Percentiles rank a stretch among this genome's conserved stretches.
Evolutionary conservation across 352 stramenopile genomes (phyloP).

Genomic region (Phytophthora pluvialis): DNA sequence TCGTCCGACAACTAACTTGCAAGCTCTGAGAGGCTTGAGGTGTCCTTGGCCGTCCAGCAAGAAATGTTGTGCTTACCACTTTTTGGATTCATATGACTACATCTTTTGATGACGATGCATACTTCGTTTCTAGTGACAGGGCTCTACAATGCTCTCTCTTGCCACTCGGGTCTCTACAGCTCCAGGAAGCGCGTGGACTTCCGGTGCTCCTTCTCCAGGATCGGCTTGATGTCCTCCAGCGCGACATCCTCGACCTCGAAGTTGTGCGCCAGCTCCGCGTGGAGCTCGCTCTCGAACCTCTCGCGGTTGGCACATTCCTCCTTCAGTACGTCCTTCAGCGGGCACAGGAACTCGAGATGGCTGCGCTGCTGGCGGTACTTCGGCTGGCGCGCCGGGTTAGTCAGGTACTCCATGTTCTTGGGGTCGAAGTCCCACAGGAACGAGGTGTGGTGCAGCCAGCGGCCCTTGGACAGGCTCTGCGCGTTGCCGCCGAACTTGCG

Average conservation of each 20-base stretch:
- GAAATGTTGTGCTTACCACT: constrained; percentile 21
- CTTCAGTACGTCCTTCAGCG: constrained; percentile 81
- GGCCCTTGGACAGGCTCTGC: constrained; percentile 94
- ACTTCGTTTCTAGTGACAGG: constrained; percentile 2
- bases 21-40: neutral
- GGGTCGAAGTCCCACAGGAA: constrained; percentile 97
- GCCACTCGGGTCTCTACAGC: constrained; percentile 36
- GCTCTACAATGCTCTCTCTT: constrained; percentile 12
- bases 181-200: constrained; percentile 70
- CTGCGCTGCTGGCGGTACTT: constrained; percentile 93
- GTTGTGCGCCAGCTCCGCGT: constrained; percentile 53
- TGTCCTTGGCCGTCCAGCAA: constrained; percentile 11
- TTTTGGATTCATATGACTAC: constrained; percentile 28
- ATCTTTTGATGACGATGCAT: constrained; percentile 35
- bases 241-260: constrained; percentile 68
- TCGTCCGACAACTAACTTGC: constrained; percentile 76
- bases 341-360: constrained; percentile 94
- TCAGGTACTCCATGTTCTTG: constrained; percentile 95
- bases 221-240: constrained; percentile 48
- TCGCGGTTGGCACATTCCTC: constrained; percentile 43
- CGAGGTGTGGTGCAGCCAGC: constrained; percentile 97
- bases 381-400: constrained; percentile 94
- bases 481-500: constrained; percentile 98
- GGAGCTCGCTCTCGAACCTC: constrained; percentile 53
- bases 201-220: constrained; percentile 68